A percentile compares a stretch with the other conserved stretches of the same genome.
phyloP scores from a whole-genome alignment of 441 rosid species.

The Iberis amara region DNA sequence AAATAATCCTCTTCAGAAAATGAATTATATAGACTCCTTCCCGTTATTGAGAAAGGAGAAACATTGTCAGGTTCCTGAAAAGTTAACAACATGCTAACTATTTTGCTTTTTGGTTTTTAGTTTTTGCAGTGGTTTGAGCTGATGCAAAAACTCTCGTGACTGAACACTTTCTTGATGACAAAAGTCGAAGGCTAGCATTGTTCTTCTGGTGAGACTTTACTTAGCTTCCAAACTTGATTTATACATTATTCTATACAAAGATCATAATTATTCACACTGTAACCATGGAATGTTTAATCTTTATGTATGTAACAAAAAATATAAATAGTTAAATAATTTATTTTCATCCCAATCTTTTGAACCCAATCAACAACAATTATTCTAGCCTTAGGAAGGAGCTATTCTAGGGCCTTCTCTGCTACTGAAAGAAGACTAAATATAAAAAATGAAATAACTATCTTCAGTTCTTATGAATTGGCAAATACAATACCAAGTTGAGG shows the following conservation, averaged over 20 bases:
- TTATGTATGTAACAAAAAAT: too few species aligned
- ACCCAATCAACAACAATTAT: conserved; percentile 98
- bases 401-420: conserved; percentile 89
- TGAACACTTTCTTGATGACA: conserved; percentile 28
- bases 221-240: too few species aligned
- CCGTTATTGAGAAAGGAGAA: conserved; percentile 54
- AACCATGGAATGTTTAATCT: too few species aligned
- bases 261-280: too few species aligned
- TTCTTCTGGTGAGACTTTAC: too few species aligned
- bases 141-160: conserved; percentile 67
- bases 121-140: conserved; percentile 99
- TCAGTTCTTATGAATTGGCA: neutral
- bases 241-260: too few species aligned
- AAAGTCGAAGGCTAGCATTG: conserved; percentile 10
- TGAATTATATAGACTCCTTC: conserved; percentile 75
- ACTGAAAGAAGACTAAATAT: conserved; percentile 34
- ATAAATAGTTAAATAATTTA: too few species aligned
- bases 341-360: conserved; percentile 98
- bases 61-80: too few species aligned
- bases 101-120: too few species aligned
- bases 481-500: too few species aligned
- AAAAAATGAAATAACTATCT: neutral
- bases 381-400: conserved; percentile 95
- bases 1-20: conserved; percentile 31
- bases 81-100: too few species aligned